Evolutionary conservation across 2,329 filamentous ascomycete species (phyloP), one percentile per base, ranked within the genome.

Genomic region (Sclerotinia glacialis): DNA sequence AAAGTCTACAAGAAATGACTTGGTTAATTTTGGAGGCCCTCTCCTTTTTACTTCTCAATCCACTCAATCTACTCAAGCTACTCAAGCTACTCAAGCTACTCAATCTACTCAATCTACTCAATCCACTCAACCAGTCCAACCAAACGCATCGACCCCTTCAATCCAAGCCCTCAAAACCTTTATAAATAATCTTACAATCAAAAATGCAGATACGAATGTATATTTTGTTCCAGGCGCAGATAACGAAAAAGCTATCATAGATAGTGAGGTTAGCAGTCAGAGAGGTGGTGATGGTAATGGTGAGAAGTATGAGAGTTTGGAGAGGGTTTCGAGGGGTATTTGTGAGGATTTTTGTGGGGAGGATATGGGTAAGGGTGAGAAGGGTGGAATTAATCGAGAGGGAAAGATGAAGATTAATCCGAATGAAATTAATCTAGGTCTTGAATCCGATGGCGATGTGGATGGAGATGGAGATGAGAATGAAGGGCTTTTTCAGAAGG

Each of bases 391-490:
- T 31, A 6, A 53, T 16, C 31, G 46, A 18, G 23, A 23, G 7
- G n/a, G 14, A 18, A 28, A 46, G 9, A 37, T 11, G 7, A 26
- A 54, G 61, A 55, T 64, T 18, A 64, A 64, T 46, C 61, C 37
- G 2, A 49, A 64, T 54, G 61, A 64, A 37, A 64, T 64, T 64
- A 49, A 64, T 42, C 49, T 62, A 1, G 23, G 11, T n/a, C 14
- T 21, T 28, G 34, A 50, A 14, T 28, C 31, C 14, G 31, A 62
- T 8, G n/a, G 5, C 5, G 54, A 26, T 16, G 42, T 5, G 12
- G 9, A 37, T 37, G 6, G n/a, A 2, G 46, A 50, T 14, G 42
- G 16, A 23, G 26, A 34, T 60, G 56, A 31, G 7, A 47, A 60
- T 23, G 26, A 34, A 2, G 56, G 56, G 0, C 28, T 47, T 23